A percentile compares a stretch with the other conserved stretches of the same genome.
Conservation (phyloP, 1,284 basidiomycete species). For the Boletus semigastroideus region DNA sequence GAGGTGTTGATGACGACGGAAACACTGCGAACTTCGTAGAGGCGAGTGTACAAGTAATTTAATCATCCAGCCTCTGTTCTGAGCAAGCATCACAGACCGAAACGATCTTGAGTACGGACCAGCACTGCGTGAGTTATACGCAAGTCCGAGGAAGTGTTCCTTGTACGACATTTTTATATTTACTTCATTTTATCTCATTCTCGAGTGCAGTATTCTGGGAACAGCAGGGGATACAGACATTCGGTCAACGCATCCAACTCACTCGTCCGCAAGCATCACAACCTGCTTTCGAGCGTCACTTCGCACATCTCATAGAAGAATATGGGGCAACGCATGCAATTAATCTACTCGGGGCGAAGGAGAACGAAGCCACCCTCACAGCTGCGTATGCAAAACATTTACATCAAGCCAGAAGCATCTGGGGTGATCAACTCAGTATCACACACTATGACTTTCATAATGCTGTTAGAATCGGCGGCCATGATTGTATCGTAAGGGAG, state of each 20-base stretch:
- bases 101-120: constrained; percentile 82
- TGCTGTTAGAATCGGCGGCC: constrained; percentile 78
- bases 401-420: constrained; percentile 53
- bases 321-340: constrained; percentile 83
- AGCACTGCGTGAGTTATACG: constrained; percentile 84
- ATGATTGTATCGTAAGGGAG: constrained; percentile 83
- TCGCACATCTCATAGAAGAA: constrained; percentile 80
- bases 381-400: constrained; percentile 81
- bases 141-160: constrained; percentile 95
- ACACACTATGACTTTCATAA: constrained; percentile 96
- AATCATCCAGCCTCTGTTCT: neutral
- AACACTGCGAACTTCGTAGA: constrained; percentile 98
- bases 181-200: constrained; percentile 17
- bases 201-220: constrained; percentile 87
- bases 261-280: constrained; percentile 95
- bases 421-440: constrained; percentile 64
- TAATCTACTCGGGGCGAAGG: constrained; percentile 87
- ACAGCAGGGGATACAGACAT: constrained; percentile 89
- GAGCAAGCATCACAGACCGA: constrained; percentile 65
- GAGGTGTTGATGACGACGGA: constrained; percentile 97
- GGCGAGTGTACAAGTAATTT: constrained; percentile 42
- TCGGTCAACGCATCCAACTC: constrained; percentile 89
- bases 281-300: constrained; percentile 94
- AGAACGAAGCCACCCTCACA: constrained; percentile 88
- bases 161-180: constrained; percentile 50